Conservation (phyloP, 345 rosid genomes). For the Lenwebbia sp. region DNA sequence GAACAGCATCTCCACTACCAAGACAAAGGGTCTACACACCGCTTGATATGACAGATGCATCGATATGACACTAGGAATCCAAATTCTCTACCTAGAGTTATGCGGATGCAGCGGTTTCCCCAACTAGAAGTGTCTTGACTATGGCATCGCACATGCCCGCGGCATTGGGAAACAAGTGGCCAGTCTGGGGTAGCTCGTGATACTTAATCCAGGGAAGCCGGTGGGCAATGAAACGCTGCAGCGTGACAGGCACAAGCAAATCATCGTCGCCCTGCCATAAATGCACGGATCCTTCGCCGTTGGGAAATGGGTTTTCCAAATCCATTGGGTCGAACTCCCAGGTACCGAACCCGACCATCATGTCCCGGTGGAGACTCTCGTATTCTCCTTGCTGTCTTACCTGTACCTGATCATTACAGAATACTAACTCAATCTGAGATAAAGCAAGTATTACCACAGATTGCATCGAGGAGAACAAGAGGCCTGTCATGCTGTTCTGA, state of each 20-base stretch:
- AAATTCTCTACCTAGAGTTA: background rate
- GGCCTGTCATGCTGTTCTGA: background rate
- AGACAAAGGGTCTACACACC: background rate
- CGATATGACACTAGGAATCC: background rate
- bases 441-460: background rate
- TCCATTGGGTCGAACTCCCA: conserved; percentile 60
- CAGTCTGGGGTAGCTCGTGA: conserved; percentile 46
- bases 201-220: conserved; percentile 50
- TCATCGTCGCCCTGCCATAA: conserved; percentile 66
- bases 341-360: conserved; percentile 36
- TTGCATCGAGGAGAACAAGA: background rate
- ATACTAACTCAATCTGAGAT: background rate
- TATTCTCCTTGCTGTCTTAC: conserved; percentile 50
- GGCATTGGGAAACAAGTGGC: conserved; percentile 37
- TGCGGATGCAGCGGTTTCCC: background rate
- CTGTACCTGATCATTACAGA: conserved; percentile 1
- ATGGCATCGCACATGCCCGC: conserved; percentile 31
- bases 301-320: conserved; percentile 32
- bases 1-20: background rate
- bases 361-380: conserved; percentile 36
- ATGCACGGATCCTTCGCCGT: conserved; percentile 39
- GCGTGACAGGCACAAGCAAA: conserved; percentile 28
- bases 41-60: background rate
- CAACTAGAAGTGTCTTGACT: conserved; percentile 26
- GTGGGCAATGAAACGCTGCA: conserved; percentile 43